Percentiles rank a stretch among this genome's conserved stretches.
Conservation (phyloP, 2,329 filamentous ascomycete species). For the Cladosporium sp. region DNA sequence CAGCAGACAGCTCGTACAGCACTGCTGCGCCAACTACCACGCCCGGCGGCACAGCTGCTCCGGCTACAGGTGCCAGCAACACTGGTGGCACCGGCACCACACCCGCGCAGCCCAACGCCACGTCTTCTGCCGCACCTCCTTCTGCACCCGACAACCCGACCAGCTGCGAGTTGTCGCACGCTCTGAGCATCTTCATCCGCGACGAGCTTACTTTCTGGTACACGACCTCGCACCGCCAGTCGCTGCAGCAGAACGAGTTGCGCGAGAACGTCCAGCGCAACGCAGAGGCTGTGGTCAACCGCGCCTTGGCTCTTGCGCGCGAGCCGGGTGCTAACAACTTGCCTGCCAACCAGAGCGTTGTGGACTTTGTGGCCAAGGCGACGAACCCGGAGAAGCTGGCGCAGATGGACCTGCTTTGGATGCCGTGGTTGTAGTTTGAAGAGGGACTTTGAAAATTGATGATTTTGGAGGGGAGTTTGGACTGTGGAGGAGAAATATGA, state of each 20-base stretch:
- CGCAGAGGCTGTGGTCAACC: slow-evolving; percentile 87
- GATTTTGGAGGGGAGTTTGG: background rate
- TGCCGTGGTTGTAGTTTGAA: slow-evolving; percentile 75
- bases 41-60: slow-evolving; percentile 4
- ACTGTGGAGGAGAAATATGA: background rate
- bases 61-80: slow-evolving; percentile 8
- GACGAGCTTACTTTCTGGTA: slow-evolving; percentile 99
- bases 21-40: slow-evolving; percentile 27
- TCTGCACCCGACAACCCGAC: slow-evolving; percentile 29
- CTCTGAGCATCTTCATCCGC: slow-evolving; percentile 89
- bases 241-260: slow-evolving; percentile 67
- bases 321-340: slow-evolving; percentile 64
- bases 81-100: slow-evolving; percentile 12
- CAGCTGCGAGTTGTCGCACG: slow-evolving; percentile 79
- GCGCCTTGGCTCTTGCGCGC: slow-evolving; percentile 78
- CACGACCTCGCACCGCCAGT: slow-evolving; percentile 71
- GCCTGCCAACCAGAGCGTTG: slow-evolving; percentile 94
- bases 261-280: slow-evolving; percentile 82
- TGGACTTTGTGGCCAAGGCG: slow-evolving; percentile 89
- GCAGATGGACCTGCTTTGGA: slow-evolving; percentile 91
- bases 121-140: slow-evolving; percentile 44
- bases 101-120: slow-evolving; percentile 16
- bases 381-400: slow-evolving; percentile 89
- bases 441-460: background rate
- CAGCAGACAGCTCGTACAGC: slow-evolving; percentile 62